These are phyloP conservation scores for Xylaria scruposa DNA, from an alignment of 495 filamentous ascomycete genomes.

Conservation along the genomic window DNA sequence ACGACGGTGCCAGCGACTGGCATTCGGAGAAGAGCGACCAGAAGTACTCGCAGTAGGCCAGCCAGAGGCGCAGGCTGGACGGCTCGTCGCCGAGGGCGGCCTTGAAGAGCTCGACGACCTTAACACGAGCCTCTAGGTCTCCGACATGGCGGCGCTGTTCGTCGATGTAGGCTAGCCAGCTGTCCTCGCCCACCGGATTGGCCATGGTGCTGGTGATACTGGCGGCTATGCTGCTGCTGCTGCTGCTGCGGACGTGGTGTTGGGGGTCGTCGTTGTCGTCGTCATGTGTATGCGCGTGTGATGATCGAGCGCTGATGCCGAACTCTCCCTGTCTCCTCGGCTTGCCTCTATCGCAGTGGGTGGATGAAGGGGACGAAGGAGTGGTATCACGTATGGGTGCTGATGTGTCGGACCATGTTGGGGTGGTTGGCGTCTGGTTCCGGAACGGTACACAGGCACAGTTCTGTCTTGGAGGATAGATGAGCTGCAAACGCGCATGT, in stretches of 20 bases:
- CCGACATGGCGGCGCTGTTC: constrained; percentile 55
- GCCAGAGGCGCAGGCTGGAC: constrained; percentile 85
- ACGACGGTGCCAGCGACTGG: constrained; percentile 46
- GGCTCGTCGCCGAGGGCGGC: constrained; percentile 83
- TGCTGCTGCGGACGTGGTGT: constrained; percentile 21
- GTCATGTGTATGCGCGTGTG: constrained; percentile 23
- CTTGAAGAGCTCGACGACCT: constrained; percentile 83
- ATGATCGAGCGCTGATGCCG: background rate
- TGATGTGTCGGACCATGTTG: constrained; percentile 14
- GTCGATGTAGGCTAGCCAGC: constrained; percentile 61
- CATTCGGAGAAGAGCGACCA: constrained; percentile 74
- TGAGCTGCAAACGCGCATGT: constrained; percentile 8
- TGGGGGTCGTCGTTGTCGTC: constrained; percentile 9
- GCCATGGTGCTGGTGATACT: constrained; percentile 49
- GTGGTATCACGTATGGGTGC: background rate
- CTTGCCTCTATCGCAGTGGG: background rate
- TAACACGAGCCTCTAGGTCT: constrained; percentile 63
- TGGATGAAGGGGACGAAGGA: background rate
- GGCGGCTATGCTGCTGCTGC: background rate
- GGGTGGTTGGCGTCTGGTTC: constrained; percentile 4
- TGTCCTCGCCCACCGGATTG: constrained; percentile 62
- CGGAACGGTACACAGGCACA: background rate
- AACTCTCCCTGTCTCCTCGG: background rate
- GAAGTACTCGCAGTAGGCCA: constrained; percentile 86
- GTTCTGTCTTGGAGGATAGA: background rate